A percentile compares a stretch with the other conserved stretches of the same genome.
Evolutionary conservation across 306 rosid species (phyloP).

Genomic region (Cyclanthera cordifolia): DNA sequence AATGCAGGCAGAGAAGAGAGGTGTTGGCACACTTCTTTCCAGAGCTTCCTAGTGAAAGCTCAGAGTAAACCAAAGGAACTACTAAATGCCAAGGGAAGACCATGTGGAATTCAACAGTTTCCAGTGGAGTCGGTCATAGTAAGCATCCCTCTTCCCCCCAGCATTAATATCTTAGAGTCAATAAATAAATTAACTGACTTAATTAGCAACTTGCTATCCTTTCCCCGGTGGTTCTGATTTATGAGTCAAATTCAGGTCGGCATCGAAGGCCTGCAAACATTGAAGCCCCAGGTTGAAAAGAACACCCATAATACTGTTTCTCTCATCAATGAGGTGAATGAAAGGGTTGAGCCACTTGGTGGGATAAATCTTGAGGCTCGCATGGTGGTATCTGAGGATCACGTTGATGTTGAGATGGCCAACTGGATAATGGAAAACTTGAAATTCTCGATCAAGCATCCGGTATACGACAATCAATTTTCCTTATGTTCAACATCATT

Average conservation of each 20-base stretch:
- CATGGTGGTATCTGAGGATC: constrained; percentile 45
- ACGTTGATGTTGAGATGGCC: constrained; percentile 38
- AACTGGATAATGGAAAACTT: constrained; percentile 75
- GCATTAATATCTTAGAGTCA: neutral
- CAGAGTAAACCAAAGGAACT: constrained; percentile 45
- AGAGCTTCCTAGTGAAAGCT: constrained; percentile 48
- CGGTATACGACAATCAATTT: constrained; percentile 40
- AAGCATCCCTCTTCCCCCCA: constrained; percentile 13
- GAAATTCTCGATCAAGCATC: constrained; percentile 68
- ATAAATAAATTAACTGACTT: neutral
- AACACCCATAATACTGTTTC: constrained; percentile 24
- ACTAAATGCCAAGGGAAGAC: constrained; percentile 31
- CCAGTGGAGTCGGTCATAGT: constrained; percentile 71
- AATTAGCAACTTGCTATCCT: neutral
- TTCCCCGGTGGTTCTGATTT: neutral
- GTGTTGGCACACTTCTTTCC: constrained; percentile 83
- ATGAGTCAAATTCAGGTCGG: constrained; percentile 45
- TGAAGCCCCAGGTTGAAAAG: constrained; percentile 55
- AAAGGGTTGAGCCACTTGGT: constrained; percentile 31
- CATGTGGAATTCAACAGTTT: constrained; percentile 27
- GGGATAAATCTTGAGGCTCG: constrained; percentile 71
- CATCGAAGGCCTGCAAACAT: constrained; percentile 65
- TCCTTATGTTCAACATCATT: constrained; percentile 3
- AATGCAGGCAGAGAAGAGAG: constrained; percentile 61
- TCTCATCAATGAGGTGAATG: constrained; percentile 48